phyloP scores from a whole-genome alignment of 768 basidiomycete genomes.

The Leccinum disarticulatum region DNA sequence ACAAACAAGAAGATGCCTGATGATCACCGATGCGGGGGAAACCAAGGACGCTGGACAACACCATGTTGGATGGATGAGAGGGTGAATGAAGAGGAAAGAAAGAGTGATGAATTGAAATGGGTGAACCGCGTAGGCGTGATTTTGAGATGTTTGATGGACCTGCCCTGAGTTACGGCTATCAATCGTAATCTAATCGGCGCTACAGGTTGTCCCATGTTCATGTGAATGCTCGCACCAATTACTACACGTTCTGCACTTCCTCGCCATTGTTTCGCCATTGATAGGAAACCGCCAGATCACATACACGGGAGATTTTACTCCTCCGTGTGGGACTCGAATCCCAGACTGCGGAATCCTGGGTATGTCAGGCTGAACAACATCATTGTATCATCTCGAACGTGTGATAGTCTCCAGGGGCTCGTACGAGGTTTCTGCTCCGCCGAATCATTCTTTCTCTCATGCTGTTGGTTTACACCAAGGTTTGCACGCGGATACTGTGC shows the following conservation, averaged over 20 bases:
- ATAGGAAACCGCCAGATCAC: background rate
- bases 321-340: background rate
- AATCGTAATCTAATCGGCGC: conserved; percentile 25
- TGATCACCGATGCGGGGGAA: conserved; percentile 78
- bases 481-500: background rate
- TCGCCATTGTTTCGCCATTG: background rate
- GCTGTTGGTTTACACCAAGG: background rate
- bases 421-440: background rate
- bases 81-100: conserved; percentile 15
- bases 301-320: background rate
- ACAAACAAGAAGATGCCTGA: background rate
- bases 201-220: conserved; percentile 12
- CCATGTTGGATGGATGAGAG: conserved; percentile 48
- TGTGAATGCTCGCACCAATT: conserved; percentile 20
- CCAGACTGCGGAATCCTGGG: background rate
- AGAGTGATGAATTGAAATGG: conserved; percentile 10
- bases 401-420: background rate
- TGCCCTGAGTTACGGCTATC: conserved; percentile 35
- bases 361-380: background rate
- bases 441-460: background rate
- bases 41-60: conserved; percentile 82
- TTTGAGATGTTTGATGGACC: conserved; percentile 29
- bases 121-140: conserved; percentile 18
- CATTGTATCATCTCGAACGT: background rate
- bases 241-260: background rate